Evolutionary conservation across 805 yeast species (phyloP), one percentile per base, ranked within the genome.

Genomic region (Nakazawaea populi): DNA sequence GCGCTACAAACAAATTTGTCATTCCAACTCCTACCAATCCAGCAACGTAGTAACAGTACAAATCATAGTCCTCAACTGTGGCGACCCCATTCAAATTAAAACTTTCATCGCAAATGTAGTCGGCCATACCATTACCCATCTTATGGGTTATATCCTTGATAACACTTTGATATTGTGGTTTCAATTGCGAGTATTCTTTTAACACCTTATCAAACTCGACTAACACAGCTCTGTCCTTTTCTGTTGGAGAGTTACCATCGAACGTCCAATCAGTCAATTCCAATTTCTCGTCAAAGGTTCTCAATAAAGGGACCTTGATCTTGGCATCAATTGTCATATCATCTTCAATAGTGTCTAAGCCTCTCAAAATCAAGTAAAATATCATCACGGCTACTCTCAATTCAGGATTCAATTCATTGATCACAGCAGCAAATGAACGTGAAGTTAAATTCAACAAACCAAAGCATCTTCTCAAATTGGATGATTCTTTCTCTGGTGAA

Each of bases 91-190:
- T 80, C 57, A 78, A 64, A 65, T 89, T 89, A 71, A 88, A 88
- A 55, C 84, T 77, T 47, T 86, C 94, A 61, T 85, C 83, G 59
- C 77, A 72, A 49, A 87, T 82, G 68, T 91, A 94, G 62, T 89
- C 90, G 34, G 98, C 98, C 99, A 94, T 94, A 51, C 99, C 99
- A 58, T 88, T 82, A 52, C 98, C 99, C 99, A 94, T 94, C 66
- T 85, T 76, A 52, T 72, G 58, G 44, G 96, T 83, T 59, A 90
- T 88, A 55, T 85, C 89, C 58, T 77, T 78, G 58, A 94, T 81
- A 38, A 90, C 83, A 49, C 77, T 86, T 69, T 87, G 91, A 68
- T 89, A 91, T 52, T 75, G 82, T 5, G 87, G 82, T 61, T 82
- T 81, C 61, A 94, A 75, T 53, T 74, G 72, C 65, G 87, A 90